Conservation (phyloP, 1,139 yeast genomes). For the Kluyveromyces sp. region DNA sequence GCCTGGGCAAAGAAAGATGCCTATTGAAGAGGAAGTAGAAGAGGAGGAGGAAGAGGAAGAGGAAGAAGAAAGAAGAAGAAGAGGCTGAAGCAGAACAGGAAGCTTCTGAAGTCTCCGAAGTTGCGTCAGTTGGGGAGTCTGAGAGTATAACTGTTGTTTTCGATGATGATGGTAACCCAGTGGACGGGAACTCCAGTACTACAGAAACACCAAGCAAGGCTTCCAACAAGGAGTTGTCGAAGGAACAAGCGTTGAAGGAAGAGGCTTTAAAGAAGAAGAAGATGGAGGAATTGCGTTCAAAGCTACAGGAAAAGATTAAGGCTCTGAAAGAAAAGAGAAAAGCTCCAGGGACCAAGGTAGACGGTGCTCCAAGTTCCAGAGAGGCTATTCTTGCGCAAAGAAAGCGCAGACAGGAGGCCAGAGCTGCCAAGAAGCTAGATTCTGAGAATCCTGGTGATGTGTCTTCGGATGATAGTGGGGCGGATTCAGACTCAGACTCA, state of each 20-base stretch:
- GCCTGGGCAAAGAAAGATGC: conserved; percentile 35
- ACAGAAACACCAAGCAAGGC: conserved; percentile 5
- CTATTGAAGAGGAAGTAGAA: conserved; percentile 18
- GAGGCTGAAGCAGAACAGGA: conserved; percentile 18
- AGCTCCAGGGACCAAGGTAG: conserved; percentile 78
- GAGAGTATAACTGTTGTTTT: conserved; percentile 47
- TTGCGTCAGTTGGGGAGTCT: conserved; percentile 19
- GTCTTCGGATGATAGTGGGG: conserved; percentile 31
- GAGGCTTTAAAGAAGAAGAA: conserved; percentile 41
- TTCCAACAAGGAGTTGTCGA: conserved; percentile 5
- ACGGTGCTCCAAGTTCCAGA: conserved; percentile 77
- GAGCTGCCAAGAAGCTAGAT: conserved; percentile 31
- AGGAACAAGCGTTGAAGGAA: background rate
- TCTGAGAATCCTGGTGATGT: conserved; percentile 37
- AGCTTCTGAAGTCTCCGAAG: conserved; percentile 14
- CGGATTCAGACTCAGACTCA: conserved; percentile 35
- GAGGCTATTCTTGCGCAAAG: conserved; percentile 64
- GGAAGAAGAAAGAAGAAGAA: conserved; percentile 26
- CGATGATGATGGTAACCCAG: conserved; percentile 73
- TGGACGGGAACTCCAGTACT: conserved; percentile 18
- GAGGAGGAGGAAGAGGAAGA: conserved; percentile 6
- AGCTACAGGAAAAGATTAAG: conserved; percentile 65
- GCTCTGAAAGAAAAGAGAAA: conserved; percentile 71
- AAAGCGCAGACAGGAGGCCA: conserved; percentile 35
- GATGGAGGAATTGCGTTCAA: conserved; percentile 57